Evolutionary conservation across 805 yeast genomes (phyloP).

Genomic region (Pichia eremophila): DNA sequence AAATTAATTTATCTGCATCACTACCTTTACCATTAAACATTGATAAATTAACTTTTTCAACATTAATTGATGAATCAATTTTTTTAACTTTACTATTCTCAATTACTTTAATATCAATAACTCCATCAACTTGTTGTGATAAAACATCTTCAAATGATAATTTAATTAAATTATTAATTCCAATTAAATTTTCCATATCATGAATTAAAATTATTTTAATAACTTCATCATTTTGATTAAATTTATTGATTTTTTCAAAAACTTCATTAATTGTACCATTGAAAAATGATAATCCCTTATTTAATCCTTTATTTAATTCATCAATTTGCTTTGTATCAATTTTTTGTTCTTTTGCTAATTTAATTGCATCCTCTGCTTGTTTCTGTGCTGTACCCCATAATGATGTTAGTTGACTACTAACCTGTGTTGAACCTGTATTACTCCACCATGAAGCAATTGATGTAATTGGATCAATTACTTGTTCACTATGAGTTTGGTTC

Average conservation of each 20-base stretch:
- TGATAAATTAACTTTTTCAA: constrained; percentile 39
- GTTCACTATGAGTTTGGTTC: neutral
- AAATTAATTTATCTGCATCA: constrained; percentile 82
- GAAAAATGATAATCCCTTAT: constrained; percentile 18
- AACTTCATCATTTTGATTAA: constrained; percentile 37
- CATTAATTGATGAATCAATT: constrained; percentile 9
- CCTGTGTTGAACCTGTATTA: constrained; percentile 55
- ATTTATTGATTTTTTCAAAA: constrained; percentile 25
- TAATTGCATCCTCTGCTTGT: constrained; percentile 41
- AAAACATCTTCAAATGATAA: constrained; percentile 53
- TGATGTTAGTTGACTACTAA: constrained; percentile 50
- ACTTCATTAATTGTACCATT: constrained; percentile 27
- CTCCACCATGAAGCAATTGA: constrained; percentile 72
- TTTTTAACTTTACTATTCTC: constrained; percentile 34
- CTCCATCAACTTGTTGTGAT: constrained; percentile 67
- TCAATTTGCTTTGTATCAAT: constrained; percentile 26
- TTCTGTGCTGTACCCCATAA: constrained; percentile 55
- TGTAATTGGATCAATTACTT: constrained; percentile 45
- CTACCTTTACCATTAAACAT: constrained; percentile 65
- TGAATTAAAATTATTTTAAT: constrained; percentile 57
- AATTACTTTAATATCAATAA: constrained; percentile 50
- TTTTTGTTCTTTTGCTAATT: constrained; percentile 34
- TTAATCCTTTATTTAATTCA: constrained; percentile 29
- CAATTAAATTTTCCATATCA: constrained; percentile 47
- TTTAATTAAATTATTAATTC: constrained; percentile 31